These are phyloP conservation scores for Syncephalastrum monosporum DNA, from an alignment of 371 early-diverging fungal species.

Conservation along the genomic window DNA sequence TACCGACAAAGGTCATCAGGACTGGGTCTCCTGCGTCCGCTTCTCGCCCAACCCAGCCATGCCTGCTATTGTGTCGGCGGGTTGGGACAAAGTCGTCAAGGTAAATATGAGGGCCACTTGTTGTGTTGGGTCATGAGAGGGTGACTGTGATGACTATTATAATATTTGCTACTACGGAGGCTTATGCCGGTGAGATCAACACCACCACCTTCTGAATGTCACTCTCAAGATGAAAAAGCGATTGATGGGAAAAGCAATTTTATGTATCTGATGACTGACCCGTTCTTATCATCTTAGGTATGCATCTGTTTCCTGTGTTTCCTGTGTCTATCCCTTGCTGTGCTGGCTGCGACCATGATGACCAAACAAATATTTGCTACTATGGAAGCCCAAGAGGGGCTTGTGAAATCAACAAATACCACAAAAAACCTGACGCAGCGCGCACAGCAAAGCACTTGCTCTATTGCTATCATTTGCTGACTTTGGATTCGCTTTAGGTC, in stretches of 20 bases:
- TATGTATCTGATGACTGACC: too few relatives aligned
- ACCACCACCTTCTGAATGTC: constrained; percentile 1
- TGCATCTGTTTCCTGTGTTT: too few relatives aligned
- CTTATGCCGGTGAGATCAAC: constrained; percentile 14
- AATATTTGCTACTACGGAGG: constrained; percentile 18
- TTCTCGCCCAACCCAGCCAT: constrained; percentile 98
- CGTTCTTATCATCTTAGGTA: too few relatives aligned
- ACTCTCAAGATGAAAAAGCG: too few relatives aligned
- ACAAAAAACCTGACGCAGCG: constrained; percentile 7
- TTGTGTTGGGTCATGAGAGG: background rate
- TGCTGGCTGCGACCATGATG: too few relatives aligned
- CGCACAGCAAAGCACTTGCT: background rate
- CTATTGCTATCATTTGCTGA: background rate
- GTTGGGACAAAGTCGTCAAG: constrained; percentile 99
- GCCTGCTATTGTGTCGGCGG: constrained; percentile 95
- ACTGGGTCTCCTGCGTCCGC: constrained; percentile 98
- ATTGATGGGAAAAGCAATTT: too few relatives aligned
- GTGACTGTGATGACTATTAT: constrained; percentile 9
- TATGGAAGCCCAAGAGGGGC: constrained; percentile 11
- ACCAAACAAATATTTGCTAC: constrained; percentile 16
- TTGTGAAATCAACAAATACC: constrained; percentile 10
- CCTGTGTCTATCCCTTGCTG: too few relatives aligned
- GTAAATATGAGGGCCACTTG: constrained; percentile 5
- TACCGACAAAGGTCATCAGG: constrained; percentile 89
- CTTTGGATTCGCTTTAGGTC: constrained; percentile 39